Conservation (phyloP, 257 asterid species). For the Solanum rostratum region DNA sequence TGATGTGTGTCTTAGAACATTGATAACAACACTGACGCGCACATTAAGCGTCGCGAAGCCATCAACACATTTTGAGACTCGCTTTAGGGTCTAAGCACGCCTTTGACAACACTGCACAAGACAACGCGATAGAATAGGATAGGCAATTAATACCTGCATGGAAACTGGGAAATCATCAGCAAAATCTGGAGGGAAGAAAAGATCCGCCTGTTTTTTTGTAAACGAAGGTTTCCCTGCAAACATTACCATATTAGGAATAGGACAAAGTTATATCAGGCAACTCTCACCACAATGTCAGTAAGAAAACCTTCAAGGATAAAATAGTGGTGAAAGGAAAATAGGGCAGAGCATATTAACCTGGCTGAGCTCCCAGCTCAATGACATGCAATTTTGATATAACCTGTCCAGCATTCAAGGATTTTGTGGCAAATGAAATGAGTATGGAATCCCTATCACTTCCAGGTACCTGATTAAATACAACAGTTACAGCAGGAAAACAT, state of each 20-base stretch:
- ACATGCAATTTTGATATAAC: conserved; percentile 54
- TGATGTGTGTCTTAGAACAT: too few species aligned
- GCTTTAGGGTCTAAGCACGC: too few species aligned
- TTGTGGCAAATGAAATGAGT: conserved; percentile 79
- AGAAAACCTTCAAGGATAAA: not conserved
- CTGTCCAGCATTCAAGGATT: conserved; percentile 56
- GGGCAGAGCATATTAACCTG: conserved; percentile 52
- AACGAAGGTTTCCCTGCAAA: conserved; percentile 84
- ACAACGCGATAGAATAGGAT: not conserved
- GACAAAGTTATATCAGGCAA: not conserved
- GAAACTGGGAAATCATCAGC: conserved; percentile 97
- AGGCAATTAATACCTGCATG: conserved; percentile 66
- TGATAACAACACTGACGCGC: too few species aligned
- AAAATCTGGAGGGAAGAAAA: conserved; percentile 97
- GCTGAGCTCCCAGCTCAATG: conserved; percentile 75
- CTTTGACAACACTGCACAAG: not conserved
- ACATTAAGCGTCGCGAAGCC: too few species aligned
- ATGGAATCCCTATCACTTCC: conserved; percentile 93
- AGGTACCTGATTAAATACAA: conserved; percentile 41
- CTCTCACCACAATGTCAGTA: not conserved
- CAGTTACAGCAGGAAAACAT: conserved; percentile 1
- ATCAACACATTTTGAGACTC: too few species aligned
- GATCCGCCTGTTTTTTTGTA: conserved; percentile 93
- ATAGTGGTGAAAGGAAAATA: not conserved
- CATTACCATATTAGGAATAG: not conserved